These are phyloP conservation scores for Daldinia eschscholtzii DNA, from an alignment of 2,329 filamentous ascomycete genomes.

Conservation along the genomic window DNA sequence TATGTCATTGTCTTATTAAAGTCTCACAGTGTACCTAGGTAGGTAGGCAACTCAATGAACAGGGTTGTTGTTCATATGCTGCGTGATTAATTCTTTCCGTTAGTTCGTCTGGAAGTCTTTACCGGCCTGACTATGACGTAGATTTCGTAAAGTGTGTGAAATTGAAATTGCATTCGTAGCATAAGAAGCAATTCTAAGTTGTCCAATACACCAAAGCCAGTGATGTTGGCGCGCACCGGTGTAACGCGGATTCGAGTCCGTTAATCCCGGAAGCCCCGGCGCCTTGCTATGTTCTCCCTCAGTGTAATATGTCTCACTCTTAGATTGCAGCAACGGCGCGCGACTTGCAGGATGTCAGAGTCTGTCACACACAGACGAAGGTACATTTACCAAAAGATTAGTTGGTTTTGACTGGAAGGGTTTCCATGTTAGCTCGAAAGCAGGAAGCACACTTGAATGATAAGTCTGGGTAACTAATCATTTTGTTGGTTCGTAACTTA, in stretches of 20 bases:
- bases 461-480: neutral
- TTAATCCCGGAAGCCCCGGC: slow-evolving; percentile 22
- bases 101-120: slow-evolving; percentile 2
- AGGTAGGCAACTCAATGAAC: slow-evolving; percentile 6
- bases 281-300: slow-evolving; percentile 14
- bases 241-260: slow-evolving; percentile 35
- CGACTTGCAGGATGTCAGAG: slow-evolving; percentile 25
- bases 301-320: slow-evolving; percentile 23
- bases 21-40: slow-evolving; percentile 12
- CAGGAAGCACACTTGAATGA: slow-evolving; percentile 4
- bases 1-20: slow-evolving; percentile 18
- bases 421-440: neutral
- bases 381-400: neutral
- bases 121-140: neutral
- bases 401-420: slow-evolving; percentile 6
- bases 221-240: slow-evolving; percentile 20
- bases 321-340: slow-evolving; percentile 25
- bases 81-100: slow-evolving; percentile 9
- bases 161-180: slow-evolving; percentile 18
- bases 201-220: slow-evolving; percentile 15
- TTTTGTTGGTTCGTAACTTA: neutral
- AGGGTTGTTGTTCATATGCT: slow-evolving; percentile 13
- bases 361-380: slow-evolving; percentile 5
- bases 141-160: slow-evolving; percentile 10
- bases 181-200: slow-evolving; percentile 16